Evolutionary conservation across 2,329 filamentous ascomycete genomes (phyloP).

Genomic region (Eutypa lata): DNA sequence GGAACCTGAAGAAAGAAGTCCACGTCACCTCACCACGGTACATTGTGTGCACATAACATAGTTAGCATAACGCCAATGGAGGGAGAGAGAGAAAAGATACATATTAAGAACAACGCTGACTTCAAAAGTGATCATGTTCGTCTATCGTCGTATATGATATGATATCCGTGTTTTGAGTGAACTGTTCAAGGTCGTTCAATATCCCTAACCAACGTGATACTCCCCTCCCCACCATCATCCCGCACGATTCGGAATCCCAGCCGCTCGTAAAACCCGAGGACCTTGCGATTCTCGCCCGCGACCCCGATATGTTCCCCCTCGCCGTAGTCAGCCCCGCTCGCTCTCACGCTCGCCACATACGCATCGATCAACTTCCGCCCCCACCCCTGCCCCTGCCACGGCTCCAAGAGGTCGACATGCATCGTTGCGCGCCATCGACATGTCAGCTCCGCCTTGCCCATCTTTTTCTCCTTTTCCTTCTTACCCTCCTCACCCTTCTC

Average conservation of each 20-base stretch:
- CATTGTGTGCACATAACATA: not conserved
- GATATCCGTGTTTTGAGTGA: too few relatives aligned
- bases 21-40: not conserved
- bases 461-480: too few relatives aligned
- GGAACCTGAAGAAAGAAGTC: too few relatives aligned
- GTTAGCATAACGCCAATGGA: not conserved
- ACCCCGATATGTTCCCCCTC: conserved; percentile 43
- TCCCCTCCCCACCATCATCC: conserved; percentile 23
- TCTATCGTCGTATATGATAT: too few relatives aligned
- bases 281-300: conserved; percentile 43
- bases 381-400: conserved; percentile 42
- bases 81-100: not conserved
- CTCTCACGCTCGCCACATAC: conserved; percentile 37
- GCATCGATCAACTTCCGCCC: conserved; percentile 37
- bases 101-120: not conserved
- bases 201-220: conserved; percentile 41
- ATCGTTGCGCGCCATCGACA: conserved; percentile 39
- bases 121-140: too few relatives aligned
- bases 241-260: conserved; percentile 39
- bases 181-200: conserved; percentile 13
- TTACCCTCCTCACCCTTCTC: too few relatives aligned
- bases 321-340: conserved; percentile 23
- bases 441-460: conserved; percentile 30
- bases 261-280: conserved; percentile 46
- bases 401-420: conserved; percentile 47